Percentiles rank a stretch among this genome's conserved stretches.
Conservation (phyloP, 1,139 yeast species). For the Hansenula sp. region DNA sequence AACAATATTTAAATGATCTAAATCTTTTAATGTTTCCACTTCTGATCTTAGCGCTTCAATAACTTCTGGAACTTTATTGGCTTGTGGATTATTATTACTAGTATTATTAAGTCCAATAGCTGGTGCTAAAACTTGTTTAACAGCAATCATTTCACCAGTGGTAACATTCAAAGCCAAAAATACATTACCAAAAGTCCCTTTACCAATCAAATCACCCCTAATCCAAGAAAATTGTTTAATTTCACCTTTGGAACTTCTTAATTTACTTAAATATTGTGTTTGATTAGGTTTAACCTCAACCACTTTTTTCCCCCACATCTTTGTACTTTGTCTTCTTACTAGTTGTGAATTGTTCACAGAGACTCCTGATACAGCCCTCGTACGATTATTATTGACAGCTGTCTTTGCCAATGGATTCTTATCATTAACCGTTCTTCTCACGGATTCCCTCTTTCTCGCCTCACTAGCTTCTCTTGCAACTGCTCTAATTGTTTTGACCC, state of each 20-base stretch:
- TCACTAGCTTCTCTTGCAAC: constrained; percentile 90
- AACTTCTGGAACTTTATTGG: constrained; percentile 50
- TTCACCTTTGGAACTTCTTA: constrained; percentile 58
- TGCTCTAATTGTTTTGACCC: constrained; percentile 85
- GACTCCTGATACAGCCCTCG: too few relatives aligned
- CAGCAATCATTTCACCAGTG: constrained; percentile 98
- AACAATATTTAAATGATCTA: constrained; percentile 91
- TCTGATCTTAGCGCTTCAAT: constrained; percentile 86
- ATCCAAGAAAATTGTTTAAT: constrained; percentile 88
- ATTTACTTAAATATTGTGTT: constrained; percentile 53
- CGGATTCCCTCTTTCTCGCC: constrained; percentile 40
- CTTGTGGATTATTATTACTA: constrained; percentile 34
- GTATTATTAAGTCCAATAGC: constrained; percentile 8
- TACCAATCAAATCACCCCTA: constrained; percentile 93
- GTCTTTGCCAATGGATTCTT: constrained; percentile 19
- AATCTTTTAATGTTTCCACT: constrained; percentile 89
- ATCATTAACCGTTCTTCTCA: constrained; percentile 28
- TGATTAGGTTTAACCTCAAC: constrained; percentile 84
- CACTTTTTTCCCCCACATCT: constrained; percentile 96
- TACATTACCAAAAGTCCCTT: constrained; percentile 97
- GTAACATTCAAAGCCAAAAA: constrained; percentile 90
- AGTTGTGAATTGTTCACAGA: constrained; percentile 24
- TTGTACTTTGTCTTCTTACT: constrained; percentile 76
- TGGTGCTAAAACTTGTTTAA: constrained; percentile 85
- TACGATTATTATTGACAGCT: not conserved